Base-by-base conservation (phyloP, 116 monocot genomes). In the Iris pallida region DNA sequence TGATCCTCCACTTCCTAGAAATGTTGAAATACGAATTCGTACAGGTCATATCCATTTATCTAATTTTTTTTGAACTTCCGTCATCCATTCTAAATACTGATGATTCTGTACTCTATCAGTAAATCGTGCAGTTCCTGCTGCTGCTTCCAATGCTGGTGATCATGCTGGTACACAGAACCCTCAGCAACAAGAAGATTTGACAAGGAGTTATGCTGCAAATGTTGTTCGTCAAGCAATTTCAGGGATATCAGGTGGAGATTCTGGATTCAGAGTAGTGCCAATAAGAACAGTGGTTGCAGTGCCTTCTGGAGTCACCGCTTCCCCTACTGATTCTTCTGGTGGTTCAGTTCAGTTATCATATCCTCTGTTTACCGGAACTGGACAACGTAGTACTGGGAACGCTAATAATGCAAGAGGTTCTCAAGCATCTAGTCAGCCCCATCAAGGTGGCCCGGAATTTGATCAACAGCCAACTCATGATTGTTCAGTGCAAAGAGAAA, bases 1-100 rank as follows among this genome's bases (percentile, higher is more conserved):
- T 75, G 86, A 76, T 46, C 47, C 80, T 83, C 47, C 79, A 65
- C 54, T 77, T 67, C 81, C 94, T 16, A 84, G 91, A 81, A 90
- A 81, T 73, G 79, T 99, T 79, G 88, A 93, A 64, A 85, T 99
- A 79, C 80, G 74, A 70, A 83, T 99, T 16, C 99, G 84, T 59
- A 72, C 84, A 70, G n/a, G n/a, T n/a, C n/a, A n/a, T n/a, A n/a
- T n/a, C n/a, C n/a, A n/a, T n/a, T n/a, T n/a, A n/a, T n/a, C n/a
- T n/a, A n/a, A n/a, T n/a, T n/a, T n/a, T n/a, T n/a, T n/a, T n/a
- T n/a, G n/a, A n/a, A n/a, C n/a, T n/a, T n/a, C n/a, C n/a, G n/a
- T n/a, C n/a, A n/a, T n/a, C n/a, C n/a, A n/a, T n/a, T n/a, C n/a
- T n/a, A n/a, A n/a, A n/a, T n/a, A n/a, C n/a, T n/a, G n/a, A n/a